These are phyloP conservation scores for Aspergillus bertholletiae DNA, from an alignment of 495 filamentous ascomycete species.

Conservation along the genomic window DNA sequence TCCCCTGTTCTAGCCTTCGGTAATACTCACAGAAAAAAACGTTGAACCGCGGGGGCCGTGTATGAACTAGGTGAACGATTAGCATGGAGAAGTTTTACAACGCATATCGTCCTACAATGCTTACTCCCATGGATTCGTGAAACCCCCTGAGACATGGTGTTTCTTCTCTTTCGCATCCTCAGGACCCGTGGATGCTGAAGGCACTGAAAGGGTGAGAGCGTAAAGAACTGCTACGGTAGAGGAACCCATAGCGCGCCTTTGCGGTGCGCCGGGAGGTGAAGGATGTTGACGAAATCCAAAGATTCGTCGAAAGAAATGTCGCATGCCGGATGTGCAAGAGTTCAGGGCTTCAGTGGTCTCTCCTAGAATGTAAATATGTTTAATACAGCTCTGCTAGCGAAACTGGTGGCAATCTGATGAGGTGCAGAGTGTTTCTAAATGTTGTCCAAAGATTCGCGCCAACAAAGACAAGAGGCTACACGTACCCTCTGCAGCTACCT, in stretches of 20 bases:
- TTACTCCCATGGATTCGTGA: slow-evolving; percentile 58
- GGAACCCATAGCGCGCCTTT: slow-evolving; percentile 36
- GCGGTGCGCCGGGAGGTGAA: slow-evolving; percentile 7
- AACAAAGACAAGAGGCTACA: too few relatives aligned
- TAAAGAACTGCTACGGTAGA: slow-evolving; percentile 49
- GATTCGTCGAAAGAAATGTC: slow-evolving; percentile 21
- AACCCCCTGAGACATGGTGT: slow-evolving; percentile 59
- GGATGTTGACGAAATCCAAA: slow-evolving; percentile 16
- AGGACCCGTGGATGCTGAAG: slow-evolving; percentile 42
- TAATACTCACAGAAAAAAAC: not conserved
- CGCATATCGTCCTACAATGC: slow-evolving; percentile 5
- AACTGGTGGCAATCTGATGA: not conserved
- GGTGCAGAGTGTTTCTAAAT: too few relatives aligned
- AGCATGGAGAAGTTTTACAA: not conserved
- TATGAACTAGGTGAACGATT: slow-evolving; percentile 11
- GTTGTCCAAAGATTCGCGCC: too few relatives aligned
- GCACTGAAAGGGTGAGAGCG: slow-evolving; percentile 48
- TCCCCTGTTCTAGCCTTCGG: not conserved
- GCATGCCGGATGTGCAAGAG: slow-evolving; percentile 20
- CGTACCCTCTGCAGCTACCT: too few relatives aligned
- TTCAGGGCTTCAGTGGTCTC: not conserved
- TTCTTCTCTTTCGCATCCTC: slow-evolving; percentile 51
- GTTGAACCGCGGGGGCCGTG: not conserved
- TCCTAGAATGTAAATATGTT: not conserved
- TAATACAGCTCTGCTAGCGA: not conserved